Percentiles rank a stretch among this genome's conserved stretches.
Conservation (phyloP, 176 grass and related monocot genomes). For the Chrysopogon serrulatus region DNA sequence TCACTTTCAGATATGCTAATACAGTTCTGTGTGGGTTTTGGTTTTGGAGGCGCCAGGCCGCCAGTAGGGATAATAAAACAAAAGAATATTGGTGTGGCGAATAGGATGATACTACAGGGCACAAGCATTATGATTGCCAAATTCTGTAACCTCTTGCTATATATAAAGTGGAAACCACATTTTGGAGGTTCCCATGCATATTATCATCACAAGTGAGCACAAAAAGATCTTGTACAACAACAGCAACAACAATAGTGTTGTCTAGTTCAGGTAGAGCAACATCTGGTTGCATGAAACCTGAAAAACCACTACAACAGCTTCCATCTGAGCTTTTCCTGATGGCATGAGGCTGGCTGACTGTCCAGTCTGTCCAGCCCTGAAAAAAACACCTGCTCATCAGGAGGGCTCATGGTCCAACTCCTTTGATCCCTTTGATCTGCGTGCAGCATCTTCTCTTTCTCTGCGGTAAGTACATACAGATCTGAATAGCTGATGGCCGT, state of each 20-base stretch:
- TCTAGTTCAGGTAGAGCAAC: slow-evolving; percentile 15
- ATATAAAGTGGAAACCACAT: background rate
- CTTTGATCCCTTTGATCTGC: background rate
- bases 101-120: background rate
- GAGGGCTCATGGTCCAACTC: background rate
- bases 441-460: background rate
- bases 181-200: background rate
- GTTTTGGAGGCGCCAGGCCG: background rate
- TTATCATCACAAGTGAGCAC: slow-evolving; percentile 16
- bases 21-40: background rate
- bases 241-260: background rate
- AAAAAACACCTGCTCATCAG: slow-evolving; percentile 8
- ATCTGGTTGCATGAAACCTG: slow-evolving; percentile 9
- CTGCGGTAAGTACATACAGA: background rate
- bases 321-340: background rate
- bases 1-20: too few relatives aligned
- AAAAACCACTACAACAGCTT: background rate
- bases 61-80: background rate
- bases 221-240: background rate
- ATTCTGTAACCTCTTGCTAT: background rate
- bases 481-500: background rate
- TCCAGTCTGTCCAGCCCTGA: background rate
- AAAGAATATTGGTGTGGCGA: background rate
- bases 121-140: background rate
- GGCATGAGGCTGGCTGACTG: background rate